Evolutionary conservation across 176 grass and related monocot species (phyloP).

Genomic region (Luzula sylvatica): DNA sequence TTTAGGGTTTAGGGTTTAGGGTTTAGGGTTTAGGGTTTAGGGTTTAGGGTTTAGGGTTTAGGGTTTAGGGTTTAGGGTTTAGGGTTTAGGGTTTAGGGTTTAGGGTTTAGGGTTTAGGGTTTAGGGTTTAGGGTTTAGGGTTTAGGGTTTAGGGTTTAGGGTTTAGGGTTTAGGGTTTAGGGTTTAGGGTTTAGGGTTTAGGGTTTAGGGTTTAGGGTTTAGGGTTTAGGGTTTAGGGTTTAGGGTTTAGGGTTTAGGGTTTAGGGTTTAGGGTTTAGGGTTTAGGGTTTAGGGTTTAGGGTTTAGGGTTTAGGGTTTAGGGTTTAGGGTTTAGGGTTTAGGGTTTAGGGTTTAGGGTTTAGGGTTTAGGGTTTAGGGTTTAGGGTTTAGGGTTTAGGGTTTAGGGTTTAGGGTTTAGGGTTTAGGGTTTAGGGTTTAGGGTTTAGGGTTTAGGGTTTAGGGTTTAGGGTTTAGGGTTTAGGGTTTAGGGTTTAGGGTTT

Average conservation of each 20-base stretch:
- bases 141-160: conserved; percentile 1
- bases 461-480: conserved; percentile 6
- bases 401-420: neutral
- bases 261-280: neutral
- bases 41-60: conserved; percentile 6
- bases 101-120: conserved; percentile 6
- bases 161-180: conserved; percentile 1
- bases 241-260: conserved; percentile 8
- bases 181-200: conserved; percentile 10
- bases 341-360: neutral
- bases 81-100: conserved; percentile 1
- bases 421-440: conserved; percentile 4
- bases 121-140: neutral
- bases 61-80: conserved; percentile 11
- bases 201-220: conserved; percentile 7
- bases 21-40: conserved; percentile 6
- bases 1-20: neutral
- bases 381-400: neutral
- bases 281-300: neutral
- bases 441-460: conserved; percentile 7
- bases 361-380: neutral
- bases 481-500: conserved; percentile 15
- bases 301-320: neutral
- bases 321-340: neutral
- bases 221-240: conserved; percentile 7